Conservation (phyloP, 192 early-diverging fungal genomes). For the Backusella psychrophila region DNA sequence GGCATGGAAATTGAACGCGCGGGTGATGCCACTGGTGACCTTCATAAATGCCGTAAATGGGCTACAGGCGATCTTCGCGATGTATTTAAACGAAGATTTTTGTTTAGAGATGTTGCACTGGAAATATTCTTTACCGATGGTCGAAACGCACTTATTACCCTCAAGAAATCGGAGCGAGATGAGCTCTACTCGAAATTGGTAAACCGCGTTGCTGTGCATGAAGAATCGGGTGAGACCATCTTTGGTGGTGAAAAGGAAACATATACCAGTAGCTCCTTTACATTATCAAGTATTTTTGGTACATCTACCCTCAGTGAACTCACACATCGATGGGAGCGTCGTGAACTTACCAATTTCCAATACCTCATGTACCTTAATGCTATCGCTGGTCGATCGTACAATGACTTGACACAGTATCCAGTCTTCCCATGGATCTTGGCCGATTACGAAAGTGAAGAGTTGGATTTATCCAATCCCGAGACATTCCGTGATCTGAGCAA, state of each 20-base stretch:
- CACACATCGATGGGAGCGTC: constrained; percentile 77
- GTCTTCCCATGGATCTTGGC: constrained; percentile 93
- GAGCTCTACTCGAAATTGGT: constrained; percentile 59
- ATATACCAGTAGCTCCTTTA: constrained; percentile 32
- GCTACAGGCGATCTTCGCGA: constrained; percentile 62
- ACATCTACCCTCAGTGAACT: constrained; percentile 63
- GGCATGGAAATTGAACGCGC: constrained; percentile 35
- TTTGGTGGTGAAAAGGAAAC: constrained; percentile 39
- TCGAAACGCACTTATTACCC: constrained; percentile 70
- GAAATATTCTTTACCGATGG: constrained; percentile 81
- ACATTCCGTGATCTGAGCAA: constrained; percentile 90
- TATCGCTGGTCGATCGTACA: constrained; percentile 79
- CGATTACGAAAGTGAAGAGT: constrained; percentile 70
- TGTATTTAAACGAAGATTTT: constrained; percentile 57
- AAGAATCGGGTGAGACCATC: constrained; percentile 45
- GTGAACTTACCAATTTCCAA: constrained; percentile 94
- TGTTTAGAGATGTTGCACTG: constrained; percentile 68
- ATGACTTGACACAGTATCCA: constrained; percentile 92
- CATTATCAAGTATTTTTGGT: constrained; percentile 61
- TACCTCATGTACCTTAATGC: constrained; percentile 94
- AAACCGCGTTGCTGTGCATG: constrained; percentile 46
- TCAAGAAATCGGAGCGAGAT: constrained; percentile 60
- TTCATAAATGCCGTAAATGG: constrained; percentile 48
- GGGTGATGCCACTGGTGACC: constrained; percentile 32
- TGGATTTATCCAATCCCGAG: constrained; percentile 74